phyloP scores from a whole-genome alignment of 2,329 filamentous ascomycete genomes.

The Nakataea oryzae region DNA sequence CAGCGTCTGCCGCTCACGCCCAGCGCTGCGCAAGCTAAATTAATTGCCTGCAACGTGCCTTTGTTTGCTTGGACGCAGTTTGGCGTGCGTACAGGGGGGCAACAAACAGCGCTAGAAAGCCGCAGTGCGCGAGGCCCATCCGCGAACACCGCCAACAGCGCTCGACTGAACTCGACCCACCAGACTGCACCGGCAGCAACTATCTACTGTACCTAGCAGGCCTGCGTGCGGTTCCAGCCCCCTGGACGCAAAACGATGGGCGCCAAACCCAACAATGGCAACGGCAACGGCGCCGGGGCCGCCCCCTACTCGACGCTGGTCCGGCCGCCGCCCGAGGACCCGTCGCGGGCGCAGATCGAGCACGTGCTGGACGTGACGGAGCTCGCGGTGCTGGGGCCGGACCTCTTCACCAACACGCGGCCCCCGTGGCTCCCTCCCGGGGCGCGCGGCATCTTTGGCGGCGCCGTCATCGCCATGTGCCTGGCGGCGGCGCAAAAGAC shows the following conservation, averaged over 20 bases:
- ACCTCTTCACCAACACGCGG: constrained; percentile 91
- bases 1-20: no score
- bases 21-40: no score
- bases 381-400: constrained; percentile 66
- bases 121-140: no score
- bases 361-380: constrained; percentile 82
- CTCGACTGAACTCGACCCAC: no score
- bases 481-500: constrained; percentile 82
- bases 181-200: no score
- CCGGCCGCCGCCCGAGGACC: constrained; percentile 61
- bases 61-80: no score
- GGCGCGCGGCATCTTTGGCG: constrained; percentile 88
- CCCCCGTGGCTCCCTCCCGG: constrained; percentile 87
- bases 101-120: no score
- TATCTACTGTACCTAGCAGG: no score
- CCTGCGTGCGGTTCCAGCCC: no score
- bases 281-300: not conserved
- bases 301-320: constrained; percentile 46
- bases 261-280: not conserved
- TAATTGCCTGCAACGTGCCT: no score
- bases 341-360: constrained; percentile 71
- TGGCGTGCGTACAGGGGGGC: no score
- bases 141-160: no score
- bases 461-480: constrained; percentile 85
- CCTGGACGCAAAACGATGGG: not conserved